A percentile compares a stretch with the other conserved stretches of the same genome.
Evolutionary conservation across 2,329 filamentous ascomycete species (phyloP).

Genomic region (Fusarium goolgardi): DNA sequence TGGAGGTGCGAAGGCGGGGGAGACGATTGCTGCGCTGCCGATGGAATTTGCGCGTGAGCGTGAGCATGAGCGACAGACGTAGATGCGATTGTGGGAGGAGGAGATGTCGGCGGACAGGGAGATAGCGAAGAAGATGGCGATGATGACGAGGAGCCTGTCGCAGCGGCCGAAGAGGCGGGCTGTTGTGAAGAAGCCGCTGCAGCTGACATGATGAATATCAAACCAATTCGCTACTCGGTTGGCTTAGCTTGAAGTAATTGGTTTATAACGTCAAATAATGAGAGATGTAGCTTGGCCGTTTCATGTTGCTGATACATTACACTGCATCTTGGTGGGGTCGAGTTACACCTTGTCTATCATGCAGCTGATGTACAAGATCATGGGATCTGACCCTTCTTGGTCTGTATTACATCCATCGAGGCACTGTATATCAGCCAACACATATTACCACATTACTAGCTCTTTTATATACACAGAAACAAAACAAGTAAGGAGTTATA

Average conservation of each 20-base stretch:
- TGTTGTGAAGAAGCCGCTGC: constrained; percentile 25
- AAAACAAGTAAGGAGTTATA: not conserved
- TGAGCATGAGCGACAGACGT: constrained; percentile 40
- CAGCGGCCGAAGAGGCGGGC: constrained; percentile 16
- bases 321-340: constrained; percentile 39
- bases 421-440: not conserved
- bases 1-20: constrained; percentile 45
- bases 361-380: constrained; percentile 36
- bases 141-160: constrained; percentile 36
- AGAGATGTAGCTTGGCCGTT: constrained; percentile 25
- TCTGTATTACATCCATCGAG: not conserved
- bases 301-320: constrained; percentile 31
- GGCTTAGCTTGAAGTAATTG: constrained; percentile 3
- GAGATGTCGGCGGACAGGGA: constrained; percentile 42
- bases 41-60: constrained; percentile 32
- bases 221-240: constrained; percentile 6
- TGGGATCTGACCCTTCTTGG: constrained; percentile 22
- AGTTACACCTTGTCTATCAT: constrained; percentile 34
- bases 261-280: constrained; percentile 1
- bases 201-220: constrained; percentile 24
- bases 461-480: not conserved
- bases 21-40: constrained; percentile 24
- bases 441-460: not conserved
- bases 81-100: constrained; percentile 43
- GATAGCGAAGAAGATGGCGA: constrained; percentile 32